A percentile compares a stretch with the other conserved stretches of the same genome.
These are phyloP conservation scores for Lactifluus subvellereus DNA, from an alignment of 768 basidiomycete genomes.

Conservation along the genomic window DNA sequence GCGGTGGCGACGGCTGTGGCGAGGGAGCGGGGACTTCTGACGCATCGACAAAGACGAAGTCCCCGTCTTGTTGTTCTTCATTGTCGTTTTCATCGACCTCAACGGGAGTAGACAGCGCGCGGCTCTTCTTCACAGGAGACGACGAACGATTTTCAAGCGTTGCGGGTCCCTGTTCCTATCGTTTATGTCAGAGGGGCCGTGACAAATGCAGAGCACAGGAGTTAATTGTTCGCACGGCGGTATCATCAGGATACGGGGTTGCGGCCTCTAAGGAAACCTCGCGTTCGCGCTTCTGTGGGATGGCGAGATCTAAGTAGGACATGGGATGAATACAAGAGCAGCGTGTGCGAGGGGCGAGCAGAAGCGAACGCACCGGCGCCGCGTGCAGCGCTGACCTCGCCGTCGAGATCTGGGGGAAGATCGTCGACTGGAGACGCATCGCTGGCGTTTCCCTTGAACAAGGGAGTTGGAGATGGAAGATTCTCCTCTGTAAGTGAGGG, in stretches of 20 bases:
- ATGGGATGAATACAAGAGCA: background rate
- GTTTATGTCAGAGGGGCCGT: background rate
- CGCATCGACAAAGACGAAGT: slow-evolving; percentile 13
- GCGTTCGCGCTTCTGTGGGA: slow-evolving; percentile 57
- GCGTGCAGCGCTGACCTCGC: slow-evolving; percentile 20
- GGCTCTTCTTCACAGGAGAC: slow-evolving; percentile 73
- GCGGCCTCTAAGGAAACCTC: slow-evolving; percentile 71
- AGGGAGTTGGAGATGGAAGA: background rate
- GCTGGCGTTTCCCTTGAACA: background rate
- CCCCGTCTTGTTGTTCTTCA: slow-evolving; percentile 20
- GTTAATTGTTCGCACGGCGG: slow-evolving; percentile 30
- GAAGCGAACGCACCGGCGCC: slow-evolving; percentile 14
- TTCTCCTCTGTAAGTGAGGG: slow-evolving; percentile 1
- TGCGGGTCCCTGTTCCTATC: background rate
- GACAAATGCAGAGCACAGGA: background rate
- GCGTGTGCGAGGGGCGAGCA: background rate
- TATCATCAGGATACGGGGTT: slow-evolving; percentile 32
- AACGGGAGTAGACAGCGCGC: slow-evolving; percentile 46
- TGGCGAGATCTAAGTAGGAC: slow-evolving; percentile 44
- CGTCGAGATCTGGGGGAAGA: slow-evolving; percentile 9
- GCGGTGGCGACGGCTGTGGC: slow-evolving; percentile 50
- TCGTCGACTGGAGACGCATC: background rate
- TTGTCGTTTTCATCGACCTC: slow-evolving; percentile 55
- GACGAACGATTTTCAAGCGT: slow-evolving; percentile 46
- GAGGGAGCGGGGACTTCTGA: slow-evolving; percentile 30